Conservation (phyloP, 345 rosid genomes). For the Brassica napus region Da-Ae NC_063442.1:13672501-13673000, state of each 20-base stretch:
- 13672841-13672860: neutral
- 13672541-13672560: too few species aligned
- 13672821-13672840: neutral
- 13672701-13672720: neutral
- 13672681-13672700: neutral
- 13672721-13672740: neutral
- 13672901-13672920: neutral
- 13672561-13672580: too few species aligned
- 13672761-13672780: neutral
- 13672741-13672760: neutral
- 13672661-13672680: conserved; percentile 5
- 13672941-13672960: neutral
- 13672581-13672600: too few species aligned
- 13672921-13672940: neutral
- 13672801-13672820: neutral
- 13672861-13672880: neutral
- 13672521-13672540: neutral
- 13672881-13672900: neutral
- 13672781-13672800: neutral
- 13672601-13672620: neutral
- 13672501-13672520: neutral
- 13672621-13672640: conserved; percentile 24
- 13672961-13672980: neutral
- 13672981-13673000: neutral
- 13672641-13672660: conserved; percentile 26